Conservation (phyloP, 805 yeast genomes). For the Ogataea naganishii region DNA sequence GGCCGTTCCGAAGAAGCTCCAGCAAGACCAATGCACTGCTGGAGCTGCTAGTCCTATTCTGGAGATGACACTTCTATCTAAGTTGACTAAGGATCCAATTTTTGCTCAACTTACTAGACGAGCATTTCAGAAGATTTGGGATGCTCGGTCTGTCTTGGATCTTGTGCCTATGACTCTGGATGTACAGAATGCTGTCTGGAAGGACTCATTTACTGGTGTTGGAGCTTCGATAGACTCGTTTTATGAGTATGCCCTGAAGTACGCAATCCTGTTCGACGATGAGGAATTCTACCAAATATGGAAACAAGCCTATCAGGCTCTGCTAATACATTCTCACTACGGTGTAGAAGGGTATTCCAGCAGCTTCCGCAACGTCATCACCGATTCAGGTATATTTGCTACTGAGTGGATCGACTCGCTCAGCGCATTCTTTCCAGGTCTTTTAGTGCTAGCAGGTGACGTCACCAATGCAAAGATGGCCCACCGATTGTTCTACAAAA, state of each 20-base stretch:
- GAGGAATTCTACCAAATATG: conserved; percentile 44
- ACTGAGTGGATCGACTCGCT: conserved; percentile 78
- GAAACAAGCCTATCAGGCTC: conserved; percentile 49
- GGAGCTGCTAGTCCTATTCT: conserved; percentile 81
- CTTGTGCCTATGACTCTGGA: conserved; percentile 74
- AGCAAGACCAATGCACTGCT: conserved; percentile 71
- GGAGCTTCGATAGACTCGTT: conserved; percentile 93
- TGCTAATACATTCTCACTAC: conserved; percentile 36
- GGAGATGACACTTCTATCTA: conserved; percentile 70
- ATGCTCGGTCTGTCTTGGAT: conserved; percentile 47
- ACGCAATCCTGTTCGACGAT: conserved; percentile 64
- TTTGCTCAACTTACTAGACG: conserved; percentile 55
- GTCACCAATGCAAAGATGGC: conserved; percentile 51
- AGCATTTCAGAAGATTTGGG: conserved; percentile 69
- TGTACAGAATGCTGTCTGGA: conserved; percentile 25
- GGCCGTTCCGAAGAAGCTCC: conserved; percentile 32
- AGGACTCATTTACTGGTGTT: conserved; percentile 58
- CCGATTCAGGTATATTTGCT: conserved; percentile 37
- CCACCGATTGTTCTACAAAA: conserved; percentile 57
- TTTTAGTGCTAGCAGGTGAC: conserved; percentile 73
- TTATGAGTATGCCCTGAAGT: conserved; percentile 80
- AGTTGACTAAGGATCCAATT: conserved; percentile 62
- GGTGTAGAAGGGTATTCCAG: conserved; percentile 26
- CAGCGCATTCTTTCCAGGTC: conserved; percentile 84
- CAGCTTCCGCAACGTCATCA: conserved; percentile 49